Percentiles rank a stretch among this genome's conserved stretches.
Conservation (phyloP, 306 rosid genomes). For the Trichosanthes truncata region DNA sequence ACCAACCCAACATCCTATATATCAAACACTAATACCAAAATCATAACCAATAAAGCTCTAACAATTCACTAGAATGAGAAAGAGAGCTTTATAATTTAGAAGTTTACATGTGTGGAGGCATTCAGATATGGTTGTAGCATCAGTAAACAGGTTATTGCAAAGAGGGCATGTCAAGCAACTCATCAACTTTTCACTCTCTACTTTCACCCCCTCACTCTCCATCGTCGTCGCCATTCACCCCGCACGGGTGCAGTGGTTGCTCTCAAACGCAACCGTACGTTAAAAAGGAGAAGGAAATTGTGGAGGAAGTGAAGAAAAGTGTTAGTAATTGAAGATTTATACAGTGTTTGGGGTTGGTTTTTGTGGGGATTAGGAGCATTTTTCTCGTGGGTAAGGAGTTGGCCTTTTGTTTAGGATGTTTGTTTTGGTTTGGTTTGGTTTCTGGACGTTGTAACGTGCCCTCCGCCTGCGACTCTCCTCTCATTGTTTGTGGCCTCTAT, state of each 20-base stretch:
- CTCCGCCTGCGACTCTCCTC: not conserved
- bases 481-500: not conserved
- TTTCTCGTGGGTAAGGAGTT: slow-evolving; percentile 9
- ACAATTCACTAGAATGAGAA: not conserved
- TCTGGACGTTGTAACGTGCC: not conserved
- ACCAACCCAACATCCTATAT: slow-evolving; percentile 3
- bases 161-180: slow-evolving; percentile 98
- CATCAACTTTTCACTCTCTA: slow-evolving; percentile 40
- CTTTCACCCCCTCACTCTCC: slow-evolving; percentile 40
- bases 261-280: no score
- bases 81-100: not conserved
- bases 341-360: not conserved
- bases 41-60: not conserved
- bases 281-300: no score
- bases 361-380: not conserved
- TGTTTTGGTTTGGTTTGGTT: not conserved
- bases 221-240: slow-evolving; percentile 6
- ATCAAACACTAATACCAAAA: not conserved
- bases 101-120: slow-evolving; percentile 83
- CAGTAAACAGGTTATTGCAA: slow-evolving; percentile 48
- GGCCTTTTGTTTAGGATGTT: slow-evolving; percentile 8
- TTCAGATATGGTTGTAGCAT: slow-evolving; percentile 85
- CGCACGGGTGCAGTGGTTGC: not conserved
- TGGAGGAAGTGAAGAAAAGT: not conserved
- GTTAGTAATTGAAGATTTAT: not conserved